Conservation (phyloP, 2,329 filamentous ascomycete genomes). For the Aspergillus sp. region DNA sequence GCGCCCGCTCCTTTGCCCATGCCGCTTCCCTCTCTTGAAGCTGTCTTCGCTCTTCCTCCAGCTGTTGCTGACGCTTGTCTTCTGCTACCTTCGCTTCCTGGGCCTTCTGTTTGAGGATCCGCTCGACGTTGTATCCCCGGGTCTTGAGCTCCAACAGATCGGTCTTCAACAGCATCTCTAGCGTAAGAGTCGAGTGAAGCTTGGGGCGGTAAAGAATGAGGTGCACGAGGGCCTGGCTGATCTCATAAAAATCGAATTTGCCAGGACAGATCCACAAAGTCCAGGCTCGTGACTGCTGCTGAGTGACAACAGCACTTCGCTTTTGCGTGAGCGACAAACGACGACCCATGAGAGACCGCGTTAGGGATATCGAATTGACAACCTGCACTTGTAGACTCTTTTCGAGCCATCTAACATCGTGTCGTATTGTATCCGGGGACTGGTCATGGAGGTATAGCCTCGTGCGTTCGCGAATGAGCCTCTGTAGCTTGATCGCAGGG, state of each 20-base stretch:
- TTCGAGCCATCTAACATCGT: constrained; percentile 85
- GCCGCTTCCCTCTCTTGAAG: constrained; percentile 55
- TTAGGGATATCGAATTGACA: constrained; percentile 70
- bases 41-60: constrained; percentile 64
- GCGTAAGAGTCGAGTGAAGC: constrained; percentile 79
- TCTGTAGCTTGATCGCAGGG: constrained; percentile 62
- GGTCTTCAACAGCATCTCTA: constrained; percentile 84
- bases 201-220: constrained; percentile 74
- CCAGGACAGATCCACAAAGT: constrained; percentile 69
- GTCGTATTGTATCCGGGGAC: constrained; percentile 68
- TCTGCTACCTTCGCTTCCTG: constrained; percentile 84
- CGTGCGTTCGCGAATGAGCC: constrained; percentile 77
- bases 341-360: constrained; percentile 66
- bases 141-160: constrained; percentile 73
- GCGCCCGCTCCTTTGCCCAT: constrained; percentile 39
- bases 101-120: constrained; percentile 81
- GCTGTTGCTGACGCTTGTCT: constrained; percentile 64
- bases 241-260: constrained; percentile 79
- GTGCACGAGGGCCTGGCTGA: constrained; percentile 78
- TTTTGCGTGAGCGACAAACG: constrained; percentile 65
- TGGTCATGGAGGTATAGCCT: constrained; percentile 87
- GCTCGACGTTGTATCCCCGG: constrained; percentile 93
- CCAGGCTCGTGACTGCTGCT: constrained; percentile 50
- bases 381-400: constrained; percentile 71
- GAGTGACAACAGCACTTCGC: constrained; percentile 63